phyloP scores from a whole-genome alignment of 2,329 filamentous ascomycete genomes.

The Penicillium sp. region DNA sequence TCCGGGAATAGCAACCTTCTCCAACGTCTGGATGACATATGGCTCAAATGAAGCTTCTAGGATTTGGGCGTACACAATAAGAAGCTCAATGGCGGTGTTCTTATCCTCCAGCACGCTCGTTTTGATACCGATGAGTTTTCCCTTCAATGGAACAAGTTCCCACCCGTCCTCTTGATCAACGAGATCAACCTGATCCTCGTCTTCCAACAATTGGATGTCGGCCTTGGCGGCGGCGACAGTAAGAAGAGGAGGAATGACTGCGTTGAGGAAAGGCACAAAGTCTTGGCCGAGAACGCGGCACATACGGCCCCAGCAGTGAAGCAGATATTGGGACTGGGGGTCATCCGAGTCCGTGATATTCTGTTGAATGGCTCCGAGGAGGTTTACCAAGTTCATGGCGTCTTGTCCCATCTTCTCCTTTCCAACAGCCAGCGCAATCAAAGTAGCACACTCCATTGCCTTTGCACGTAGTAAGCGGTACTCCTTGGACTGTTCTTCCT shows the following conservation, averaged over 20 bases:
- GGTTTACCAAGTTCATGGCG: constrained; percentile 79
- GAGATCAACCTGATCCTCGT: constrained; percentile 88
- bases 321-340: constrained; percentile 91
- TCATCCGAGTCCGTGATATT: constrained; percentile 88
- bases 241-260: constrained; percentile 89
- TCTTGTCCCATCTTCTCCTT: constrained; percentile 87
- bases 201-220: constrained; percentile 92
- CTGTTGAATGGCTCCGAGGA: constrained; percentile 81
- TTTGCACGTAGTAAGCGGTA: constrained; percentile 88
- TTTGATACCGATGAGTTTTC: constrained; percentile 97
- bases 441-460: constrained; percentile 97
- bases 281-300: constrained; percentile 86
- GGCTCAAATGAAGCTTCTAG: constrained; percentile 89
- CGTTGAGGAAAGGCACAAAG: constrained; percentile 87
- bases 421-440: constrained; percentile 92
- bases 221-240: constrained; percentile 92
- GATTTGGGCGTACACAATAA: constrained; percentile 95
- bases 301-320: constrained; percentile 99
- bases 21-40: constrained; percentile 89
- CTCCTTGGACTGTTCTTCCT: constrained; percentile 88
- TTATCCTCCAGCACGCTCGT: constrained; percentile 97
- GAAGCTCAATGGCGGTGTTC: constrained; percentile 98
- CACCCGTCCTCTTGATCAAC: constrained; percentile 94
- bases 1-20: constrained; percentile 90
- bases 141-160: constrained; percentile 95